Evolutionary conservation across 352 stramenopile genomes (phyloP).

Genomic region (Globisporangium cylindrosporum): DNA sequence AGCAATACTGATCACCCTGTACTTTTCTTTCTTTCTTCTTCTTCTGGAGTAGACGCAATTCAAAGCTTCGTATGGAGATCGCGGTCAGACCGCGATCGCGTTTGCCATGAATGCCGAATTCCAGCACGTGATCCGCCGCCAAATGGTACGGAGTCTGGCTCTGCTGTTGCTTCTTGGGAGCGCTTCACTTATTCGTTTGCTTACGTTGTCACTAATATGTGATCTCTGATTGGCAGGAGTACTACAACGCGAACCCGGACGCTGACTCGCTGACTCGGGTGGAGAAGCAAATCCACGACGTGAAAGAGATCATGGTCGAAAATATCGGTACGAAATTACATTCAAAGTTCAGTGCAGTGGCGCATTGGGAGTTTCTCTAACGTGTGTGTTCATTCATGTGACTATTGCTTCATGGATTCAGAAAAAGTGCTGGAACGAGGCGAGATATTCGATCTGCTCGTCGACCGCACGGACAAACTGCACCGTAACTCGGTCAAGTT

Average conservation of each 20-base stretch:
- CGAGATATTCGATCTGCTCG: constrained; percentile 97
- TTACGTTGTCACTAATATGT: background rate
- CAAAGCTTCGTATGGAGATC: constrained; percentile 74
- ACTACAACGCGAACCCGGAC: constrained; percentile 86
- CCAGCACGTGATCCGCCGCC: constrained; percentile 90
- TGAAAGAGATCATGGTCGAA: constrained; percentile 98
- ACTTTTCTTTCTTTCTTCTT: background rate
- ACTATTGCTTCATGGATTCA: constrained; percentile 10
- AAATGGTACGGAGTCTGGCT: constrained; percentile 69
- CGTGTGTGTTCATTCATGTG: no score
- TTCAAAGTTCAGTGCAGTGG: background rate
- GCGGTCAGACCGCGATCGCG: constrained; percentile 90
- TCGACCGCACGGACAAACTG: constrained; percentile 93
- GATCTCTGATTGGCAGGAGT: constrained; percentile 38
- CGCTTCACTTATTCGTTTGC: background rate
- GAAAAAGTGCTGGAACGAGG: constrained; percentile 98
- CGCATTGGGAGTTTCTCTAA: background rate
- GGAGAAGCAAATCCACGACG: constrained; percentile 96
- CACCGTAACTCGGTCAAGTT: constrained; percentile 98
- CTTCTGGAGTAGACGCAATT: constrained; percentile 57
- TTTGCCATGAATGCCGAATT: constrained; percentile 99
- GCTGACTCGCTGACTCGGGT: constrained; percentile 92
- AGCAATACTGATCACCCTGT: background rate
- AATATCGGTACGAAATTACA: constrained; percentile 87
- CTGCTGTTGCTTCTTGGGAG: background rate